These are phyloP conservation scores for Rhodotorula taiwanensis DNA, from an alignment of 768 basidiomycete species.

Conservation along the genomic window DNA sequence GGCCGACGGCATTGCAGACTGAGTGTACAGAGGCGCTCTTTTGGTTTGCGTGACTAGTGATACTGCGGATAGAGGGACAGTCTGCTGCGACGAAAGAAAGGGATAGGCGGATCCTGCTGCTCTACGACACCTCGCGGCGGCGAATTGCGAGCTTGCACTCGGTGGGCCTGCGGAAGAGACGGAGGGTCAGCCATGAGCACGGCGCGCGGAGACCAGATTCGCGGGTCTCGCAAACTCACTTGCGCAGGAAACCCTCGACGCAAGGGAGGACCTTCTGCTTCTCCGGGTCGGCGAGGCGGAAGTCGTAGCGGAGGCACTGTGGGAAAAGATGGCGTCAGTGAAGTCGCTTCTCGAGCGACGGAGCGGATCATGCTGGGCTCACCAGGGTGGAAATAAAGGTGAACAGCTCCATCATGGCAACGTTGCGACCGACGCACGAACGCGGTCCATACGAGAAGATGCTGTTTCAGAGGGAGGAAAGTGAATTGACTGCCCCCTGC, in stretches of 20 bases:
- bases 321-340: too few relatives aligned
- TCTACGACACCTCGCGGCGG: too few relatives aligned
- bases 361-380: not conserved
- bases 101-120: too few relatives aligned
- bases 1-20: too few relatives aligned
- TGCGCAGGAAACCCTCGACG: conserved; percentile 68
- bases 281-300: conserved; percentile 29
- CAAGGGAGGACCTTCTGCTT: conserved; percentile 47
- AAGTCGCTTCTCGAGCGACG: too few relatives aligned
- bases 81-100: too few relatives aligned
- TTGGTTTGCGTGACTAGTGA: too few relatives aligned
- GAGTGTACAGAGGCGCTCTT: too few relatives aligned
- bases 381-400: conserved; percentile 70
- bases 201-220: not conserved
- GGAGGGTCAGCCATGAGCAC: not conserved
- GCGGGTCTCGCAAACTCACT: not conserved
- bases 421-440: conserved; percentile 62
- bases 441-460: conserved; percentile 45
- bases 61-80: too few relatives aligned
- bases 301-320: conserved; percentile 55
- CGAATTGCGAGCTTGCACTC: not conserved
- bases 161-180: not conserved
- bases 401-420: conserved; percentile 47
- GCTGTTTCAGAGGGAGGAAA: conserved; percentile 58
- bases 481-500: too few relatives aligned